Evolutionary conservation across 2,329 filamentous ascomycete species (phyloP), one percentile per base, ranked within the genome.

Genomic region (Xylariaceae sp.): DNA sequence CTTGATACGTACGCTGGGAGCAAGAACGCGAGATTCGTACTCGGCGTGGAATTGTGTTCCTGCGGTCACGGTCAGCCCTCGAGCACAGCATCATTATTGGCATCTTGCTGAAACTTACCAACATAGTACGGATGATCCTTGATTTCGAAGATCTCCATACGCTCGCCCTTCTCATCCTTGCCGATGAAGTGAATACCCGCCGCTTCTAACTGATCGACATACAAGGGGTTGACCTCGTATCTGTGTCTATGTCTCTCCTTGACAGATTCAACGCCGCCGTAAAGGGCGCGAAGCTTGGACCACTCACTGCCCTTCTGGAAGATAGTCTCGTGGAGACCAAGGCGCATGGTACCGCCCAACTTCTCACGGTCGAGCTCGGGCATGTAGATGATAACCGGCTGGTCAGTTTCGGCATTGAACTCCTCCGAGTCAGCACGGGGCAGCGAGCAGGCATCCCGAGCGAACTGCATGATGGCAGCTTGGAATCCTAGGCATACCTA

Each of bases 401-500:
- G 80, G 52, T 85, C 77, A n/a, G 86, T 82, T 2, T 77, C 70
- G 23, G 80, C 72, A 51, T 78, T 67, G 37, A 86, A 78, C 69
- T 87, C 84, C 66, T 85, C 83, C 7, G 79, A 82, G 3, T 77
- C 79, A 34, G 82, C 83, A 8, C 77, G 71, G 39, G 77, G 68
- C 63, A 92, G 80, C 34, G 83, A 83, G 74, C 86, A 89, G 1
- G 93, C 78, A 65, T 90, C 86, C 48, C 92, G 86, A 1, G 92
- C 91, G 67, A 86, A 90, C 74, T 97, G 92, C 66, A 97, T 88
- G 51, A 96, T 91, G 17, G 93, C 92, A 51, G 96, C 83, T 74
- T 97, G 94, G 87, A 96, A 91, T 59, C 92, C 92, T 18, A 97
- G 79, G 72, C 93, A 97, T 64, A 97, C 88, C 60, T 63, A 56